These are phyloP conservation scores for Alnus rubra DNA, from an alignment of 306 rosid genomes.

Conservation along the genomic window DNA sequence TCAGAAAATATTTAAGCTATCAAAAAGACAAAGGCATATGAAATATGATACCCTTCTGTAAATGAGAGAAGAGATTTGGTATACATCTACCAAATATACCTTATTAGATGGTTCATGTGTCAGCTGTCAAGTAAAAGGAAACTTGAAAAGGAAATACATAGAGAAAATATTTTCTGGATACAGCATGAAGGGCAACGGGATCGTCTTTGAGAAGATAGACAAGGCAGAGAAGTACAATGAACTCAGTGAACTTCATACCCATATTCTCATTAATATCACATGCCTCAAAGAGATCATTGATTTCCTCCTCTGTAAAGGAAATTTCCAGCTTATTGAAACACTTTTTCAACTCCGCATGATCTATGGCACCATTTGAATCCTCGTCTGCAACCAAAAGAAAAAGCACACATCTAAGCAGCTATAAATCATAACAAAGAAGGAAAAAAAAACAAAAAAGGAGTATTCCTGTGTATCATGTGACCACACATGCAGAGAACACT, in stretches of 20 bases:
- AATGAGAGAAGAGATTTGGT: neutral
- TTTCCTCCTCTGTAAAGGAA: slow-evolving; percentile 68
- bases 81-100: neutral
- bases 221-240: slow-evolving; percentile 88
- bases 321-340: slow-evolving; percentile 74
- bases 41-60: neutral
- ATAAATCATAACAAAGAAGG: neutral
- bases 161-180: slow-evolving; percentile 49
- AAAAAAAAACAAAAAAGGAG: neutral
- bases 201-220: slow-evolving; percentile 82
- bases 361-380: slow-evolving; percentile 84
- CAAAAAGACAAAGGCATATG: neutral
- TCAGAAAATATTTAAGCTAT: neutral
- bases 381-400: slow-evolving; percentile 58
- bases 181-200: slow-evolving; percentile 44
- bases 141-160: slow-evolving; percentile 14
- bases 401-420: slow-evolving; percentile 7
- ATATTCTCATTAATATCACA: slow-evolving; percentile 75
- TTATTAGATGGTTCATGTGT: neutral
- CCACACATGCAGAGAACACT: slow-evolving; percentile 13
- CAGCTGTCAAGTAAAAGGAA: slow-evolving; percentile 5
- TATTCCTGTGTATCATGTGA: neutral
- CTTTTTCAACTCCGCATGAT: slow-evolving; percentile 69
- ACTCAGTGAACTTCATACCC: slow-evolving; percentile 85
- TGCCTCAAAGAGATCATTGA: slow-evolving; percentile 75